phyloP scores from a whole-genome alignment of 2,329 filamentous ascomycete genomes.

The Aspergillus ruber region DNA sequence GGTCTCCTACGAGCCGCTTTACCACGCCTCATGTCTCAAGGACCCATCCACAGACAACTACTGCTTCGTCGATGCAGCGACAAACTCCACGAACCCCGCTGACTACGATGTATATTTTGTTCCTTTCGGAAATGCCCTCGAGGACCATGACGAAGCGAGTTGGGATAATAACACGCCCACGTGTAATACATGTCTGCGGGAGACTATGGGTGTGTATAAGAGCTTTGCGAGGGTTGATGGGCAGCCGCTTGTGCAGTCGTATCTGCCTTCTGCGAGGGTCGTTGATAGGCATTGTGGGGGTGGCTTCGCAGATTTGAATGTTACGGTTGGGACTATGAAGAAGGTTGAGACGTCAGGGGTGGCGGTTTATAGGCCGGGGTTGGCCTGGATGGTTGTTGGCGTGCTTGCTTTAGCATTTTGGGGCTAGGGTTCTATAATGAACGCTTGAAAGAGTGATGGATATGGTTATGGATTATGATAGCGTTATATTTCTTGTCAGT shows the following conservation, averaged over 20 bases:
- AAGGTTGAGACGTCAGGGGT: not conserved
- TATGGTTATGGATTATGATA: not conserved
- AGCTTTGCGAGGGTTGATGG: constrained; percentile 59
- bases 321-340: constrained; percentile 23
- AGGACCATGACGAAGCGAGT: constrained; percentile 29
- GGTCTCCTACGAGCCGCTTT: constrained; percentile 68
- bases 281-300: constrained; percentile 61
- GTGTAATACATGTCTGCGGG: constrained; percentile 68
- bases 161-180: constrained; percentile 25
- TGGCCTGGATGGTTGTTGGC: not conserved
- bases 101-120: constrained; percentile 82
- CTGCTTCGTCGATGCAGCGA: constrained; percentile 75
- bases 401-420: no score
- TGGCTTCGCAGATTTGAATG: constrained; percentile 47
- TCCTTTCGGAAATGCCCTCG: constrained; percentile 65
- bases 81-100: constrained; percentile 62
- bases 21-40: constrained; percentile 72
- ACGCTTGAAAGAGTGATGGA: not conserved
- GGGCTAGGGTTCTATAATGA: not conserved
- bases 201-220: constrained; percentile 78
- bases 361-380: no score
- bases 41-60: constrained; percentile 62
- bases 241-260: constrained; percentile 63
- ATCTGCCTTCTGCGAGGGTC: constrained; percentile 62
- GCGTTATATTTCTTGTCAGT: not conserved